Evolutionary conservation across 202 grass and related monocot genomes (phyloP).

Genomic region (Brachypodium distachyon): DNA sequence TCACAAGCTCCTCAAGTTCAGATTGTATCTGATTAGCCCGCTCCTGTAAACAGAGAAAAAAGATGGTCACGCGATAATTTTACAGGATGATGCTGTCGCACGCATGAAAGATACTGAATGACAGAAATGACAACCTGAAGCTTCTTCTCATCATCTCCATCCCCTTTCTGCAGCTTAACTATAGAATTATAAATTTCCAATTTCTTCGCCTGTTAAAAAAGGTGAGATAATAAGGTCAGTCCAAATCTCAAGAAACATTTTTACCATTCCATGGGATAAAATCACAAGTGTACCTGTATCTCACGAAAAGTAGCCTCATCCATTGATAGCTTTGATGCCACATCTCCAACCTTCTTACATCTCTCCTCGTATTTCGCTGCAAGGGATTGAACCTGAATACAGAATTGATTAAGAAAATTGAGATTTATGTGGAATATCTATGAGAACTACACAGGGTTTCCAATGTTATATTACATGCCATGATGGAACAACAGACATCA

Average conservation of each 20-base stretch:
- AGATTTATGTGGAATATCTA: not conserved
- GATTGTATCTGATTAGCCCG: constrained; percentile 77
- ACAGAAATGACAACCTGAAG: constrained; percentile 51
- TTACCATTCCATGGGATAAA: not conserved
- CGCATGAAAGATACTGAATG: constrained; percentile 13
- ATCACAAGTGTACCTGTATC: constrained; percentile 62
- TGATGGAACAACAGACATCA: not conserved
- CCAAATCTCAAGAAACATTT: not conserved
- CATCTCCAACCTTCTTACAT: constrained; percentile 91
- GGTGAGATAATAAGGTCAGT: constrained; percentile 13
- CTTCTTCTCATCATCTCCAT: constrained; percentile 55
- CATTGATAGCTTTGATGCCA: constrained; percentile 90
- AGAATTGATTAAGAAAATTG: not conserved
- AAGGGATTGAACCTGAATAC: constrained; percentile 75
- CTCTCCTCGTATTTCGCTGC: constrained; percentile 81
- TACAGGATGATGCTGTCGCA: not conserved
- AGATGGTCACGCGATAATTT: constrained; percentile 15
- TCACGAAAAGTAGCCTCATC: constrained; percentile 97
- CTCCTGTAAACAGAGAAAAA: constrained; percentile 35
- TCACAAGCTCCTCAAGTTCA: constrained; percentile 75
- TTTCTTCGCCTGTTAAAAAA: constrained; percentile 75
- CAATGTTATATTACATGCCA: constrained; percentile 4
- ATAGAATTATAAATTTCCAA: constrained; percentile 92
- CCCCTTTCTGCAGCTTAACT: constrained; percentile 85
- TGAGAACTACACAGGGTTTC: not conserved